These are phyloP conservation scores for Biscogniauxia mediterranea DNA, from an alignment of 2,329 filamentous ascomycete genomes.

Conservation along the genomic window DNA sequence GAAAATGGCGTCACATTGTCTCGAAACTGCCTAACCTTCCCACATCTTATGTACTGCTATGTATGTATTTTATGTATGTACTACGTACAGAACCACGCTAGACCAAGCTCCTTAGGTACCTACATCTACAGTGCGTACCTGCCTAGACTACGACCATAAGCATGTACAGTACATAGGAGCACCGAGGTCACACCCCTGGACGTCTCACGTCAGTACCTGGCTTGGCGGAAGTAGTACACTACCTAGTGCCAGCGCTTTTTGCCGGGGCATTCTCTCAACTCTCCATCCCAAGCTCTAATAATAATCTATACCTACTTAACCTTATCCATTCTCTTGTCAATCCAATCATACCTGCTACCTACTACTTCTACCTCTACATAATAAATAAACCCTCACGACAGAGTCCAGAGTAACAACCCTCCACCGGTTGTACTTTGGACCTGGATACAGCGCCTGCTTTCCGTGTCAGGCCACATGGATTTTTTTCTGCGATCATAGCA, in stretches of 20 bases:
- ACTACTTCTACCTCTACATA: background rate
- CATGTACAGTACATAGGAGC: too few relatives aligned
- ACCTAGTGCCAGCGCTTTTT: background rate
- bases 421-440: conserved; percentile 7
- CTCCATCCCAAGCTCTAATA: background rate
- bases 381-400: conserved; percentile 8
- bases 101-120: too few relatives aligned
- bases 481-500: conserved; percentile 22
- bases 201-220: conserved; percentile 13
- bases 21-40: too few relatives aligned
- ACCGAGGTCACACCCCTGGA: conserved; percentile 5
- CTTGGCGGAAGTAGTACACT: background rate
- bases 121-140: too few relatives aligned
- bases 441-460: background rate
- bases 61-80: too few relatives aligned
- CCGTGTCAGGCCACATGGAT: conserved; percentile 26
- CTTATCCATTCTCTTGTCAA: background rate
- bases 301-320: too few relatives aligned
- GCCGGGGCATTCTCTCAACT: background rate
- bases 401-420: background rate
- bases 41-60: too few relatives aligned
- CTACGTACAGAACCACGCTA: too few relatives aligned
- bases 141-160: too few relatives aligned
- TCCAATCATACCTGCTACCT: background rate
- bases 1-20: background rate